Base-by-base conservation (phyloP, 176 grass and related monocot species). In the Olyra latifolia region DNA sequence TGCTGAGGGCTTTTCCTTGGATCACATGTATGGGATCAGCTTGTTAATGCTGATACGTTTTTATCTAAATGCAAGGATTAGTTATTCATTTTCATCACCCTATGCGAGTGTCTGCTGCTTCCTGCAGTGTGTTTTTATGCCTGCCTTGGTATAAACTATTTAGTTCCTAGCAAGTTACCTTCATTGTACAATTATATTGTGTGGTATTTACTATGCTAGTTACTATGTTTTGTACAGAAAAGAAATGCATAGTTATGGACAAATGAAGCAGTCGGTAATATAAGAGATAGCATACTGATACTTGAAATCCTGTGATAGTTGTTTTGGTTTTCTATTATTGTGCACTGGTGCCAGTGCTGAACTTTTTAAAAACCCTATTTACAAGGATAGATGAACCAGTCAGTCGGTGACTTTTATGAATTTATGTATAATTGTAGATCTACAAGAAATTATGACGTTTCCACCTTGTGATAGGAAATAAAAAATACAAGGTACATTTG, bases 361-460 rank as follows among this genome's bases (percentile, higher is more conserved):
- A 71, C 27, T 35, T 35, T 35, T 35, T 35, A 3, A 35, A 35
- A 35, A 35, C 32, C 32, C 32, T 35, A 35, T 35, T 62, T 85
- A 62, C 63, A 89, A 45, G 53, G 55, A 53, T 41, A 81, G 48
- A 44, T 12, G 49, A 24, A 71, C 38, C 27, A 47, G 48, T 68
- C 41, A 7, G 17, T n/a, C n/a, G n/a, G n/a, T n/a, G n/a, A n/a
- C n/a, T n/a, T n/a, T n/a, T n/a, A n/a, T n/a, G n/a, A n/a, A n/a
- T n/a, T 81, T 58, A 71, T 66, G 35, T 85, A 76, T 81, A 62
- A 85, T 38, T 25, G 16, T 71, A 81, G 23, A 71, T 71, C 82
- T 89, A 81, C 77, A 85, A 72, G 71, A 85, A 81, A 54, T 63
- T 81, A 71, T 62, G 54, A 46, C 71, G 57, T 70, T 79, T 77